Conservation (phyloP, 192 early-diverging fungal genomes). For the Coemansia sp. region DNA sequence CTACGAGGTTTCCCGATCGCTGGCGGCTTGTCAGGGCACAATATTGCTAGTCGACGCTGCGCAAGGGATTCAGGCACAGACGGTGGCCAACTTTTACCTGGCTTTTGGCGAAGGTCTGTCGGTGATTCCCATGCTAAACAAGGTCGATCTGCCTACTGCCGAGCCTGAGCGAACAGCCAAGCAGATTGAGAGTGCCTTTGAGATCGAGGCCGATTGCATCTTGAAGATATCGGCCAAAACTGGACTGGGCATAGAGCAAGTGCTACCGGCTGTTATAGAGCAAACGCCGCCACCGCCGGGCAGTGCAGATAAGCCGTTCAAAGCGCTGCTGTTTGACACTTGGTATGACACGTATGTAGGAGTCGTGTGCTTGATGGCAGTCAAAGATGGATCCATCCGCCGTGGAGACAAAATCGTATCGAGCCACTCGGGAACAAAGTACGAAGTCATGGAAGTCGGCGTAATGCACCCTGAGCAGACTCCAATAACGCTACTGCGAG, state of each 20-base stretch:
- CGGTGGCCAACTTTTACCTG: constrained; percentile 95
- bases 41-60: constrained; percentile 90
- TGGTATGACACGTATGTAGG: constrained; percentile 99
- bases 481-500: constrained; percentile 55
- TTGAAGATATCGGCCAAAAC: constrained; percentile 88
- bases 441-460: constrained; percentile 90
- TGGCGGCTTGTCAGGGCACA: constrained; percentile 93
- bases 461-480: constrained; percentile 93
- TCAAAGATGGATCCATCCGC: constrained; percentile 79
- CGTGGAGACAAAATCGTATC: constrained; percentile 83
- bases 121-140: constrained; percentile 93
- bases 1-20: constrained; percentile 93
- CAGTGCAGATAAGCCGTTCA: constrained; percentile 68
- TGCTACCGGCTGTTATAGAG: constrained; percentile 82
- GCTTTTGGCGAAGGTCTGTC: constrained; percentile 86
- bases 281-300: constrained; percentile 75
- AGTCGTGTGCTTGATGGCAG: constrained; percentile 91
- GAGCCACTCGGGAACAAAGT: constrained; percentile 72
- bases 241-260: constrained; percentile 68
- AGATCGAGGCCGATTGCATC: constrained; percentile 69
- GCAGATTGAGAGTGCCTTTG: constrained; percentile 89
- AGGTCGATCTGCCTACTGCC: constrained; percentile 90
- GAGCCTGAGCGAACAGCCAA: constrained; percentile 73
- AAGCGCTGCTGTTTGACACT: constrained; percentile 92
- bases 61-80: constrained; percentile 98